A percentile compares a stretch with the other conserved stretches of the same genome.
These are phyloP conservation scores for Tylopilus sp. DNA, from an alignment of 768 basidiomycete genomes.

Conservation along the genomic window DNA sequence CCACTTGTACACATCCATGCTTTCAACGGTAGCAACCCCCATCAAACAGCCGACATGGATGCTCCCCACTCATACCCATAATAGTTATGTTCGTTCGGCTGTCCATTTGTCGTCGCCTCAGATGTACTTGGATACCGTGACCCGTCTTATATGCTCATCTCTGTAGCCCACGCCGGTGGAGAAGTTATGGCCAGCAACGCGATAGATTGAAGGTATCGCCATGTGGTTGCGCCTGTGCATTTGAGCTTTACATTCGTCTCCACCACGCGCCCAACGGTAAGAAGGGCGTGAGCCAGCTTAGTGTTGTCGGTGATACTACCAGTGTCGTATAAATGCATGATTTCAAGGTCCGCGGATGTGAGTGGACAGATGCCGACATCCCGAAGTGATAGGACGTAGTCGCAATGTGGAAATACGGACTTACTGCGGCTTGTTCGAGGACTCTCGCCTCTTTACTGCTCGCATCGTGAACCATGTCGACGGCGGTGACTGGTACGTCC, in stretches of 20 bases:
- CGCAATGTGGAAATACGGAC: no score
- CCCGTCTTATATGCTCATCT: constrained; percentile 58
- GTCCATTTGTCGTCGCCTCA: constrained; percentile 69
- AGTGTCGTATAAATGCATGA: constrained; percentile 75
- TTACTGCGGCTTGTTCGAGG: no score
- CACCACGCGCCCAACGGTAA: constrained; percentile 77
- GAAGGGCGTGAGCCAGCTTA: constrained; percentile 82
- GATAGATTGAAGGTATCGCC: constrained; percentile 36
- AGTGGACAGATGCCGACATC: no score
- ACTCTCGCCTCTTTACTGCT: no score
- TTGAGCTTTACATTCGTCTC: constrained; percentile 90
- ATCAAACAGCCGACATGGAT: constrained; percentile 81
- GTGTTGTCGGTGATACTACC: constrained; percentile 82
- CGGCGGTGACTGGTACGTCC: no score
- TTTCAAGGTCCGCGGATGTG: constrained; percentile 83
- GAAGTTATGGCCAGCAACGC: constrained; percentile 36
- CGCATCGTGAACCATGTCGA: no score
- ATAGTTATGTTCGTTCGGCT: constrained; percentile 76
- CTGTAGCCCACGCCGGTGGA: constrained; percentile 61
- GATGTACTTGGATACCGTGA: constrained; percentile 62
- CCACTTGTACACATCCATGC: constrained; percentile 52
- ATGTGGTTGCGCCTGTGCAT: constrained; percentile 68
- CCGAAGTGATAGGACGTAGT: no score
- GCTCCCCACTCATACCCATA: constrained; percentile 76
- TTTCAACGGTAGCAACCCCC: constrained; percentile 73